Base-by-base conservation (phyloP, 2,329 filamentous ascomycete genomes). In the Drechmeria coniospora region DNA sequence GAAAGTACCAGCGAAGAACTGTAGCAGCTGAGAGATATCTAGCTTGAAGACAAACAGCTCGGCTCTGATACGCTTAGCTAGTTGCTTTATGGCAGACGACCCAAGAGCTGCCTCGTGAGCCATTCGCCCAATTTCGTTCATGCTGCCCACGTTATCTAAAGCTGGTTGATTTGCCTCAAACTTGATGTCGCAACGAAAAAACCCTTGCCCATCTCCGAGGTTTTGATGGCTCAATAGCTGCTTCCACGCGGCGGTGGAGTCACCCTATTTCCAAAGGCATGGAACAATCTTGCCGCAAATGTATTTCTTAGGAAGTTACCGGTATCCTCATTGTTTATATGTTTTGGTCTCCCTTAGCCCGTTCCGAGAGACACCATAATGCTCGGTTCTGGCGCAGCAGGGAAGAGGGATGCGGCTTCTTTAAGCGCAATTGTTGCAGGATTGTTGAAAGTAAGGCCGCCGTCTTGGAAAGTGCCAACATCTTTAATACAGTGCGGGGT, bases 381-480 rank as follows among this genome's bases (percentile, higher is more conserved):
- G 25, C 34, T 34, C 21, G 24, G 29, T 21, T 36, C 4, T 2
- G 20, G 27, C 11, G 27, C 18, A n/a, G 26, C 7, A 8, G 16
- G 20, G 23, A 34, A 32, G 15, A 31, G 15, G 2, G 15, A 15
- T 12, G 29, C 29, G 8, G 33, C 23, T 18, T 36, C 31, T 25
- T 36, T 13, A 10, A 36, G 6, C 9, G 27, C 19, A 12, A 35
- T 35, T 10, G 20, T 17, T 17, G 28, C 31, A 1, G 28, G 34
- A 26, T 36, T 36, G 17, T 34, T 36, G 14, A 26, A 29, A 11
- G 28, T 18, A 8, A 36, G 22, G 20, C 34, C 25, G 25, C 34
- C 27, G 15, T 36, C 32, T 23, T 36, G 23, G 25, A 36, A 36
- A 3, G 14, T 30, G n/a, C 30, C 27, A 11, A 31, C 23, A 23